These are phyloP conservation scores for Holtermanniella nyarrowii DNA, from an alignment of 768 basidiomycete species.

Conservation along the genomic window DNA sequence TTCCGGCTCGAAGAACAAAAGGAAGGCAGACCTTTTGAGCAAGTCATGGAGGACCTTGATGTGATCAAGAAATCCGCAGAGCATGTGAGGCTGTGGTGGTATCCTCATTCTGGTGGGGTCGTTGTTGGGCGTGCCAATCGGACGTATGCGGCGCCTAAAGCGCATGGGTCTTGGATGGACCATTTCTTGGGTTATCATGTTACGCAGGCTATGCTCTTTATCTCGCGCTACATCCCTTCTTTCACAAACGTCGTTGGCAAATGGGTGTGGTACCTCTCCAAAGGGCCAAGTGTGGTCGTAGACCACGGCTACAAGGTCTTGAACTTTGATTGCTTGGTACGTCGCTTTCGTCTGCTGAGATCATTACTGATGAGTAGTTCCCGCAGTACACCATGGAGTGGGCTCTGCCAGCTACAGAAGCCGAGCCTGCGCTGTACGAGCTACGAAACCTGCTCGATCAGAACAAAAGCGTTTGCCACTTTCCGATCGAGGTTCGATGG, in stretches of 20 bases:
- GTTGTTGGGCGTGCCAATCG: slow-evolving; percentile 65
- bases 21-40: slow-evolving; percentile 51
- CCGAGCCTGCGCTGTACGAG: slow-evolving; percentile 59
- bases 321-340: slow-evolving; percentile 83
- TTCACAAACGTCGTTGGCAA: slow-evolving; percentile 55
- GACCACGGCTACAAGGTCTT: slow-evolving; percentile 76
- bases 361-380: slow-evolving; percentile 48
- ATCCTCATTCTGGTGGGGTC: slow-evolving; percentile 63
- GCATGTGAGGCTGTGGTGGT: slow-evolving; percentile 95
- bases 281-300: slow-evolving; percentile 50
- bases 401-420: slow-evolving; percentile 67
- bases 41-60: slow-evolving; percentile 30
- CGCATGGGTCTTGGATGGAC: slow-evolving; percentile 35
- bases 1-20: slow-evolving; percentile 71
- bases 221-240: slow-evolving; percentile 55
- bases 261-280: slow-evolving; percentile 53
- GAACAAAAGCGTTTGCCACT: slow-evolving; percentile 63
- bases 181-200: slow-evolving; percentile 66
- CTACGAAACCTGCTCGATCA: slow-evolving; percentile 60
- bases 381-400: slow-evolving; percentile 92
- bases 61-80: slow-evolving; percentile 51
- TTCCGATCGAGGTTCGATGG: slow-evolving; percentile 85
- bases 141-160: slow-evolving; percentile 48
- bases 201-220: slow-evolving; percentile 71
- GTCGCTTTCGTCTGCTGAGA: slow-evolving; percentile 33